Conservation (phyloP, 2,329 filamentous ascomycete species). For the Chalara sp. region DNA sequence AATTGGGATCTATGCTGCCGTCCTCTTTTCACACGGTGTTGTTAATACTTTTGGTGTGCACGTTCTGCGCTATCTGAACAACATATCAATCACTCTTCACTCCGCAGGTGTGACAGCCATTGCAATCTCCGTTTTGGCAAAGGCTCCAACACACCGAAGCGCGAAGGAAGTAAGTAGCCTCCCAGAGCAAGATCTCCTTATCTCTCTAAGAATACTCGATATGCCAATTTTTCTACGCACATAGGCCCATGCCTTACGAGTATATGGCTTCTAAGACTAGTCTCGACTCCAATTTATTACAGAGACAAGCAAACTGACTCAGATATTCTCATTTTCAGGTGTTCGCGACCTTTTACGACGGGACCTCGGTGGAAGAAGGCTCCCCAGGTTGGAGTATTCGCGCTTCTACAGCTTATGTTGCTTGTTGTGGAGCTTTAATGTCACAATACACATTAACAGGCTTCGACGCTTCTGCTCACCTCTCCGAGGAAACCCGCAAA, state of each 20-base stretch:
- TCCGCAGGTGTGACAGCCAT: constrained; percentile 44
- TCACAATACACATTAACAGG: constrained; percentile 48
- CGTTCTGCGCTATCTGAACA: constrained; percentile 49
- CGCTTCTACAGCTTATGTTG: constrained; percentile 47
- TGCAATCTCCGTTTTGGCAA: constrained; percentile 48
- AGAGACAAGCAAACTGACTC: no score
- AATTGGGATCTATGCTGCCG: constrained; percentile 52
- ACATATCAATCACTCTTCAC: constrained; percentile 47
- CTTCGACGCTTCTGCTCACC: constrained; percentile 49
- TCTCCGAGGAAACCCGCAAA: constrained; percentile 50
- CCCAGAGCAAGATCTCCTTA: no score
- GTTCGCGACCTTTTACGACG: constrained; percentile 46
- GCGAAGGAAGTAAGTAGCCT: constrained; percentile 34
- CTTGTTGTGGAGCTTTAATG: constrained; percentile 45
- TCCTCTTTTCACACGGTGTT: constrained; percentile 45
- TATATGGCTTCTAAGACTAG: no score
- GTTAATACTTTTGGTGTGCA: constrained; percentile 52
- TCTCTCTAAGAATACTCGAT: no score
- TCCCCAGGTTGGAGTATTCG: constrained; percentile 45
- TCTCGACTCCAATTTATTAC: no score
- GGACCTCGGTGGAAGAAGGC: constrained; percentile 32
- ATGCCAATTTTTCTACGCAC: no score
- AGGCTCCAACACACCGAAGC: constrained; percentile 47
- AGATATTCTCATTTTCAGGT: constrained; percentile 24
- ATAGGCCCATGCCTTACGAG: no score